Evolutionary conservation across 495 filamentous ascomycete genomes (phyloP).

Genomic region (Parathielavia hyrcaniae): DNA sequence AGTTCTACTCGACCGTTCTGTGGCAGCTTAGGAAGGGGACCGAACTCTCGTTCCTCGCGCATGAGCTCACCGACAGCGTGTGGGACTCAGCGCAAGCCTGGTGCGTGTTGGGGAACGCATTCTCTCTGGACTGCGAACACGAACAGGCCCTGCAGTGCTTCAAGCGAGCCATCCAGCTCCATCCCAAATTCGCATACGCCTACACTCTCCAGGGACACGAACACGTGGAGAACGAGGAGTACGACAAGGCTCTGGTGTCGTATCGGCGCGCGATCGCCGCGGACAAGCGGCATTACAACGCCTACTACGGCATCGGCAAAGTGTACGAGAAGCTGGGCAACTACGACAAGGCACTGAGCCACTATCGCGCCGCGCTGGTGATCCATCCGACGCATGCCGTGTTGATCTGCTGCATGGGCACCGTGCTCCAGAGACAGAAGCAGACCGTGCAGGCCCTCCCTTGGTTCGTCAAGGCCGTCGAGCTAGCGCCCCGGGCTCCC

Average conservation of each 20-base stretch:
- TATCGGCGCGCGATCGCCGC: constrained; percentile 79
- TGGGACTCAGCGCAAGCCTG: constrained; percentile 88
- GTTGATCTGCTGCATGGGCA: constrained; percentile 82
- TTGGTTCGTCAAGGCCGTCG: constrained; percentile 72
- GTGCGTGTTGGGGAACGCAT: constrained; percentile 92
- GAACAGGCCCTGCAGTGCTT: constrained; percentile 93
- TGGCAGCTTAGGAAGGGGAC: constrained; percentile 93
- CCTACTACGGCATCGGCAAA: constrained; percentile 89
- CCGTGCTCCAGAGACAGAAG: constrained; percentile 79
- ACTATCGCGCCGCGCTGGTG: constrained; percentile 75
- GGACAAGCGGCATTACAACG: constrained; percentile 89
- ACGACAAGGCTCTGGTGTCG: constrained; percentile 80
- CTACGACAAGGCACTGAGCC: constrained; percentile 79
- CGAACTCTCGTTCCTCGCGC: constrained; percentile 84
- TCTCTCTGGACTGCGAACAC: constrained; percentile 89
- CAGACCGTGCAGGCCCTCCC: constrained; percentile 68
- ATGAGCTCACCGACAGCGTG: constrained; percentile 77
- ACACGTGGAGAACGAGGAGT: constrained; percentile 93
- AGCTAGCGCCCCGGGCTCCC: constrained; percentile 71
- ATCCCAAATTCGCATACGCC: constrained; percentile 88
- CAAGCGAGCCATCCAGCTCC: constrained; percentile 83
- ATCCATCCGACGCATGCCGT: constrained; percentile 93
- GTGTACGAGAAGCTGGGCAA: constrained; percentile 94
- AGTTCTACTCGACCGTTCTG: constrained; percentile 92
- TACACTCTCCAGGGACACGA: constrained; percentile 95